Base-by-base conservation (phyloP, 2,329 filamentous ascomycete genomes). In the Fusarium pseudoanthophilum region DNA sequence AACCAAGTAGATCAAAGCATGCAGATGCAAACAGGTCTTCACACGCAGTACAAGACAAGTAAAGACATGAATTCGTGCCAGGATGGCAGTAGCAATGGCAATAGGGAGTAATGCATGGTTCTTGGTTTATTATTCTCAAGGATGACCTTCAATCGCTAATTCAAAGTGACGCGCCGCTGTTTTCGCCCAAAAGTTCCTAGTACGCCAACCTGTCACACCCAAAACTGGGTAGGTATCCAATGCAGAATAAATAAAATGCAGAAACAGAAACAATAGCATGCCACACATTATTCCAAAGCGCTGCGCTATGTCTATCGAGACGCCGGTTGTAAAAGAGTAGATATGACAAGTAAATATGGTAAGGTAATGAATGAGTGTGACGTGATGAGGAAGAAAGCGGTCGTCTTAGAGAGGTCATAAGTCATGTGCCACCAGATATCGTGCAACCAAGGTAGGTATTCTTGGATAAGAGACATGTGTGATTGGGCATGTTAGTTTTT, bases 341-440 rank as follows among this genome's bases (percentile, higher is more conserved):
- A 45, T 42, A 32, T 58, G 26, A 45, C 49, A 71, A 71, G 61
- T 67, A 71, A 61, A 71, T 48, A 24, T 53, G 21, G 40, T 45
- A 70, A 16, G 45, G 26, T 48, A 48, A 48, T 48, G 72, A 48
- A 48, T 48, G 72, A 75, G 55, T 64, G 72, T 75, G 53, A 42
- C 37, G 56, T 55, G 36, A 55, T 51, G 53, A 36, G 52, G 60
- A 60, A 60, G 16, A 58, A 46, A 32, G 40, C 45, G 40, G 61
- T 40, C 64, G 72, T 64, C 46, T 49, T 65, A 74, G 36, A 66
- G 53, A 69, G 59, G 55, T 74, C 72, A 53, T 75, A 59, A 74
- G 59, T 74, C 71, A 74, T 73, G 57, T 55, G 42, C 55, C 57
- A 60, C 51, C 48, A 63, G 43, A 59, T 64, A 69, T 68, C 62